These are phyloP conservation scores for Primulina huaijiensis DNA, from an alignment of 257 asterid genomes.

Conservation along the genomic window DNA sequence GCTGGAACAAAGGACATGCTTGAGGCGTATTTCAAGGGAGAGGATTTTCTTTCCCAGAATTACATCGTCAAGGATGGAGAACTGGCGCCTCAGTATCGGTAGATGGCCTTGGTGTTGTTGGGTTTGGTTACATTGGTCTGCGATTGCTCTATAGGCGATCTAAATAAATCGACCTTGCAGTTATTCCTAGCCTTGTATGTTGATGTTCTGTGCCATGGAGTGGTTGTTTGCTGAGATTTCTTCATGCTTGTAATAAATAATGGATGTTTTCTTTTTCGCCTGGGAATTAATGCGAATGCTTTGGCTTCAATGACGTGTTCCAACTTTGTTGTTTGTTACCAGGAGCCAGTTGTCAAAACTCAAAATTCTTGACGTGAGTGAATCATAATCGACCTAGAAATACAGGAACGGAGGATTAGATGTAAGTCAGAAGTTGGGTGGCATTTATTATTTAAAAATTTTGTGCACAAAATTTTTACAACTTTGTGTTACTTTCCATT, in stretches of 20 bases:
- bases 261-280: not conserved
- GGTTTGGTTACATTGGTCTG: not conserved
- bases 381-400: too few species aligned
- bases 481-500: too few species aligned
- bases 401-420: too few species aligned
- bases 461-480: too few species aligned
- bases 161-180: conserved; percentile 11
- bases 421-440: too few species aligned
- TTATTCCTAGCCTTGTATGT: conserved; percentile 1
- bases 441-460: too few species aligned
- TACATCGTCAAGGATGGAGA: conserved; percentile 99
- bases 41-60: conserved; percentile 74
- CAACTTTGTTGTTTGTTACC: too few species aligned
- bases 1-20: conserved; percentile 96
- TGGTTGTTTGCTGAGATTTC: not conserved
- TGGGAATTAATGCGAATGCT: not conserved
- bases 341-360: too few species aligned
- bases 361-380: too few species aligned
- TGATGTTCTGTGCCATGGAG: not conserved
- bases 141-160: conserved; percentile 5
- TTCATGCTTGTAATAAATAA: not conserved
- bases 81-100: conserved; percentile 85
- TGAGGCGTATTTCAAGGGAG: conserved; percentile 89
- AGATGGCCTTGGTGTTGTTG: conserved; percentile 28
- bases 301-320: too few species aligned